Evolutionary conservation across 352 stramenopile species (phyloP).

Genomic region (Globisporangium cylindrosporum): DNA sequence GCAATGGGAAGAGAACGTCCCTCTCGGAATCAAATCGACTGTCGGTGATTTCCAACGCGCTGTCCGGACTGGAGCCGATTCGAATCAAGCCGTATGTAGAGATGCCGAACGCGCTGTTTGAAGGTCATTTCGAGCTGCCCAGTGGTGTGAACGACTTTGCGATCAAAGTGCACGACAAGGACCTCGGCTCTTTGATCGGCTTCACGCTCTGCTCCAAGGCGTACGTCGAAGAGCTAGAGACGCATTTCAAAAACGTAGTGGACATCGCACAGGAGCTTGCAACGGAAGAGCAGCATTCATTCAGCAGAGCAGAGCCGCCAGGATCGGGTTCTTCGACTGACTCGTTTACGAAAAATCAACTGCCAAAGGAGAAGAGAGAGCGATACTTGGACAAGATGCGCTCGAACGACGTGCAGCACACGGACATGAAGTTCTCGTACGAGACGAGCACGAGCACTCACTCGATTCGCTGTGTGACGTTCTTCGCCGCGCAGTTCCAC

Average conservation of each 20-base stretch:
- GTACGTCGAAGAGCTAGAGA: conserved; percentile 71
- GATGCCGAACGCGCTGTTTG: conserved; percentile 40
- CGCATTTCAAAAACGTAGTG: conserved; percentile 51
- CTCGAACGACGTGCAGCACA: conserved; percentile 68
- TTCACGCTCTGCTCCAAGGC: conserved; percentile 73
- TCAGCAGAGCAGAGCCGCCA: conserved; percentile 7
- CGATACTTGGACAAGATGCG: conserved; percentile 73
- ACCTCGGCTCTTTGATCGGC: conserved; percentile 77
- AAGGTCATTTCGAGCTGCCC: conserved; percentile 74
- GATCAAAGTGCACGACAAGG: conserved; percentile 79
- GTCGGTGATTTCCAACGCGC: conserved; percentile 23
- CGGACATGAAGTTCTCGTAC: conserved; percentile 77
- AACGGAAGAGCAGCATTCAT: conserved; percentile 6
- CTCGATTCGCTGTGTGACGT: conserved; percentile 68
- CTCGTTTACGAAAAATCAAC: conserved; percentile 13
- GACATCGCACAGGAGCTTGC: conserved; percentile 50
- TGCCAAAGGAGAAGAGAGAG: conserved; percentile 35
- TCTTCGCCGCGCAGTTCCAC: conserved; percentile 84
- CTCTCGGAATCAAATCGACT: conserved; percentile 37
- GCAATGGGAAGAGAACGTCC: conserved; percentile 30
- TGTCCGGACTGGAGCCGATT: conserved; percentile 36
- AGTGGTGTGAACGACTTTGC: conserved; percentile 72
- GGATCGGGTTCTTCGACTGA: conserved; percentile 5
- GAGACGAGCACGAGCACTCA: conserved; percentile 46
- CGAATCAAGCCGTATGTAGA: conserved; percentile 52